These are phyloP conservation scores for Dendrocalamus latiflorus DNA, from an alignment of 202 grass and related monocot genomes.

Conservation along the genomic window DNA sequence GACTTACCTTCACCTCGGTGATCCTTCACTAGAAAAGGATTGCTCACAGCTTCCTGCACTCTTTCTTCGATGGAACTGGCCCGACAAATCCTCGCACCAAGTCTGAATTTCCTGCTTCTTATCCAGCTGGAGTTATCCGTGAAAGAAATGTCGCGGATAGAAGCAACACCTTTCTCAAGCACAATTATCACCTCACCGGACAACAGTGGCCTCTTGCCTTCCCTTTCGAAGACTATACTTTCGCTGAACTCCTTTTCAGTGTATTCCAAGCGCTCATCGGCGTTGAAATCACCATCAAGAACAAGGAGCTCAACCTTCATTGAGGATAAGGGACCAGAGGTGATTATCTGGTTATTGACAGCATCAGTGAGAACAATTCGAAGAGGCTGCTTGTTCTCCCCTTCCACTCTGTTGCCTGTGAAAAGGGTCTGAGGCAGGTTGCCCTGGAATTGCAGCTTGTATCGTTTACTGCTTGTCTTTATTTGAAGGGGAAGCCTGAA, in stretches of 20 bases:
- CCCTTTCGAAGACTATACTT: constrained; percentile 81
- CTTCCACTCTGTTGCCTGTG: constrained; percentile 74
- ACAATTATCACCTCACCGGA: constrained; percentile 74
- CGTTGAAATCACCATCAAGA: constrained; percentile 79
- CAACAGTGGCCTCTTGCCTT: constrained; percentile 81
- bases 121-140: no score
- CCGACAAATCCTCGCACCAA: no score
- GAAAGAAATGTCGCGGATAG: no score
- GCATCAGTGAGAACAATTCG: constrained; percentile 63
- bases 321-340: constrained; percentile 59
- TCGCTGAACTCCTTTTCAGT: constrained; percentile 86
- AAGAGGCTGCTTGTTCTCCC: constrained; percentile 68
- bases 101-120: no score
- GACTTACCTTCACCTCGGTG: constrained; percentile 90
- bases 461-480: constrained; percentile 48
- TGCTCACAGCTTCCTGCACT: no score
- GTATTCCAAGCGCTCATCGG: constrained; percentile 52
- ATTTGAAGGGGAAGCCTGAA: constrained; percentile 62
- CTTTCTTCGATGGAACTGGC: no score
- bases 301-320: constrained; percentile 77
- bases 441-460: no score
- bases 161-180: no score
- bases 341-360: constrained; percentile 40
- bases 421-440: no score
- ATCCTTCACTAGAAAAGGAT: no score